Base-by-base conservation (phyloP, 2,329 filamentous ascomycete species). In the Aspergillus latus region DNA sequence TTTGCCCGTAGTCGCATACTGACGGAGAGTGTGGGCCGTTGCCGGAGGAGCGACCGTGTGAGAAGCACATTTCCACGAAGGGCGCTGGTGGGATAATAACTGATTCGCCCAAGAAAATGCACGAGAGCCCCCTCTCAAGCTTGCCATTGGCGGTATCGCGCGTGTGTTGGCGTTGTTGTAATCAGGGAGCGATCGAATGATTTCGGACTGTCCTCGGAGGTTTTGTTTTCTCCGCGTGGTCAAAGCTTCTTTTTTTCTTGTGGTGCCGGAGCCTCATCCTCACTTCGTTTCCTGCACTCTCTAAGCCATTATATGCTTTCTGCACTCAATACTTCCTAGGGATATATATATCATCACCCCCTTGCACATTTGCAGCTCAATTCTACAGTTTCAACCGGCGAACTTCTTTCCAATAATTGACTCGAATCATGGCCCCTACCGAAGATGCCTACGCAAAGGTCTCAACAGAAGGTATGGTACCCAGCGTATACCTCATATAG, bases 391-490 rank as follows among this genome's bases (percentile, higher is more conserved):
- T 34, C 30, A 11, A 34, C 30, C 30, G 30, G 6, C 30, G 10
- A 11, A 34, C 30, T 11, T 13, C 37, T n/a, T 2, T n/a, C n/a
- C 21, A 6, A 42, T 4, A 8, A 13, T 4, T 21, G 39, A n/a
- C 39, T n/a, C 30, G 48, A 60, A 59, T 52, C 52, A 75, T 75
- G 73, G 63, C 70, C 49, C 56, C 64, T 36, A 65, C 60, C 26
- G 71, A 73, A 32, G 74, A 77, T 62, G 58, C 59, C 15, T 64
- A 75, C 40, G 72, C 70, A 46, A 76, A 74, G 57, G 69, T 76
- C 48, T 77, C 75, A 5, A 76, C 73, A 11, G 74, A 77, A 34
- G 75, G 75, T 77, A 64, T 49, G 57, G 57, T 11, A 11, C n/a
- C n/a, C n/a, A 10, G 13, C 8, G 11, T 16, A 30, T 32, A 11